Percentiles rank a stretch among this genome's conserved stretches.
These are phyloP conservation scores for Iberis pinnata DNA, from an alignment of 345 rosid genomes.

Conservation along the genomic window DNA sequence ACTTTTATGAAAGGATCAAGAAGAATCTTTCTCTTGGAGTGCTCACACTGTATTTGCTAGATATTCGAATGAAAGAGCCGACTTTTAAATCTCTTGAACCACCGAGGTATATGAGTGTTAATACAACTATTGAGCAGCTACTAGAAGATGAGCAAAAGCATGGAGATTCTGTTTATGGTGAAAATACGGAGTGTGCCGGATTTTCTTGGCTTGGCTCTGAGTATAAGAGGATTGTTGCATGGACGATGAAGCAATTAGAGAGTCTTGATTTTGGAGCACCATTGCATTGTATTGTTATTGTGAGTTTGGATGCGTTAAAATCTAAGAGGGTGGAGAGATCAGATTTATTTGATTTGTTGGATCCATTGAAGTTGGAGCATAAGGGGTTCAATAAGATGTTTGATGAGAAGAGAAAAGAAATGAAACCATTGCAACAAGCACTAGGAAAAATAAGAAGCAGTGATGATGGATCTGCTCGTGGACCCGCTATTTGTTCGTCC, in stretches of 20 bases:
- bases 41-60: conserved; percentile 87
- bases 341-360: conserved; percentile 33
- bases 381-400: conserved; percentile 37
- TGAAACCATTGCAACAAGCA: conserved; percentile 74
- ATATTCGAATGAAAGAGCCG: conserved; percentile 92
- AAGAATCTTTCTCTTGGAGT: conserved; percentile 59
- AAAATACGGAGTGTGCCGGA: conserved; percentile 66
- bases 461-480: conserved; percentile 28
- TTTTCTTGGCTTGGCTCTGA: conserved; percentile 78
- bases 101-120: conserved; percentile 79
- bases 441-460: conserved; percentile 57
- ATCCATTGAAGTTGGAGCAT: conserved; percentile 37
- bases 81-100: conserved; percentile 87
- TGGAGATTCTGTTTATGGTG: conserved; percentile 56
- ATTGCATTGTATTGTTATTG: conserved; percentile 76
- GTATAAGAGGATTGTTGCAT: conserved; percentile 71
- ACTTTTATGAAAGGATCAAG: conserved; percentile 79
- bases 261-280: conserved; percentile 73
- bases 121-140: conserved; percentile 84
- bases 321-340: conserved; percentile 37
- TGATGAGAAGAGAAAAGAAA: conserved; percentile 55
- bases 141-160: conserved; percentile 62
- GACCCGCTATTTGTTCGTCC: conserved; percentile 53
- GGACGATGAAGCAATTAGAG: conserved; percentile 63
- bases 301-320: too few species aligned